A percentile compares a stretch with the other conserved stretches of the same genome.
phyloP scores from a whole-genome alignment of 345 rosid genomes.

The Acer saccharum region DNA sequence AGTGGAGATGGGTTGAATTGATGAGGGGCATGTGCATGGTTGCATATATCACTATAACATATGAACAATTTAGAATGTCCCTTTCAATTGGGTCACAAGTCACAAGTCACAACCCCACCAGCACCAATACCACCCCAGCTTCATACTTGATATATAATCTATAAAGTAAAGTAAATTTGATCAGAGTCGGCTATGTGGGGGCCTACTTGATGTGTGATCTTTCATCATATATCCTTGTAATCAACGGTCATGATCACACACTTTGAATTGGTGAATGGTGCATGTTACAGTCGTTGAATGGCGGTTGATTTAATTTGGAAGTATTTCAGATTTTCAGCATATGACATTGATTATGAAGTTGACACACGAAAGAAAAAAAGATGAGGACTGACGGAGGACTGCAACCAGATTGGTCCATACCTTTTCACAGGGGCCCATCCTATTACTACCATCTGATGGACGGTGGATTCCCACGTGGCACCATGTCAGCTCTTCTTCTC shows the following conservation, averaged over 20 bases:
- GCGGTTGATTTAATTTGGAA: not conserved
- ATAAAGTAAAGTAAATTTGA: not conserved
- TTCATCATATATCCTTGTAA: not conserved
- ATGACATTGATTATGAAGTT: too few species aligned
- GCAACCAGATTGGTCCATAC: too few species aligned
- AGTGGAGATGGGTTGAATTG: too few species aligned
- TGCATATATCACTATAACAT: not conserved
- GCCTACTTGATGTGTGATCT: constrained; percentile 5
- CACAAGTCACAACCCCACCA: not conserved
- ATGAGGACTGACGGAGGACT: too few species aligned
- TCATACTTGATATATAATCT: too few species aligned
- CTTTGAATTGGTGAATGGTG: too few species aligned
- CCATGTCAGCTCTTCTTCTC: constrained; percentile 9
- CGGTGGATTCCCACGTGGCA: constrained; percentile 21
- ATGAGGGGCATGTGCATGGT: not conserved
- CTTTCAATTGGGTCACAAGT: not conserved
- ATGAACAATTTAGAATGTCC: not conserved
- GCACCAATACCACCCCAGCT: not conserved
- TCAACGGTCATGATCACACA: not conserved
- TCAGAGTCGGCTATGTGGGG: constrained; percentile 23
- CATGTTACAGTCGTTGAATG: not conserved
- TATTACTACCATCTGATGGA: not conserved
- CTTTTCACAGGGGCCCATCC: too few species aligned
- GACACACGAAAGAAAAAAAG: too few species aligned
- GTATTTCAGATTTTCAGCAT: too few species aligned